Evolutionary conservation across 768 basidiomycete species (phyloP), one percentile per base, ranked within the genome.

Genomic region (Nidularia sp.): DNA sequence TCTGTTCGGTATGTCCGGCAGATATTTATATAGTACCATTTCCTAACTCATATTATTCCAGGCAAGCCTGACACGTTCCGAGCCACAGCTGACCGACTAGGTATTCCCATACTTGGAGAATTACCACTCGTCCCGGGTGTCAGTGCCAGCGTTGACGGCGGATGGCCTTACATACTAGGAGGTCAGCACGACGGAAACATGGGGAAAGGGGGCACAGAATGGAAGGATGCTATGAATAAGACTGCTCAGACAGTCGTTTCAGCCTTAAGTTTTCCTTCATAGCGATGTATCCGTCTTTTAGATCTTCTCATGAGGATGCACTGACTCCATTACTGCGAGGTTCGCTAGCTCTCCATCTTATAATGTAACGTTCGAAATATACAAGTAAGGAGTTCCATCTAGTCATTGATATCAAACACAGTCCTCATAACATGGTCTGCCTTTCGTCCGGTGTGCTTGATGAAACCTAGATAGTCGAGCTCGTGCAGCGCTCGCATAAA

Each of bases 401-500:
- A 45, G 22, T 32, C 47, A 13, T 7, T 34, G 36, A 79, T 58
- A 42, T 90, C 89, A 56, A 84, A 88, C 3, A 85, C 74, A 0
- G 84, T 84, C 59, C 84, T 73, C 57, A 84, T 60, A 45, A 93
- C 81, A 69, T 90, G 90, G 60, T 91, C 91, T 6, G 75, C 77
- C 66, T 89, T 92, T 50, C 89, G 74, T 43, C 85, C 81, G 0
- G 87, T 90, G 55, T 89, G 89, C 62, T 88, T 88, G 61, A 92
- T 70, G 60, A 93, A 80, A 6, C 91, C 91, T 34, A 92, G 66
- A 59, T 83, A 85, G 61, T 93, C 90, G 39, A 93, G 75, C 60
- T 92, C 90, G 53, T 93, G 91, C 63, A 93, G 61, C 8, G 88
- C 83, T 13, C 87, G 80, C 48, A 91, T 77, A 63, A 93, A 93